Conservation (phyloP, 345 rosid genomes). For the Populus pruinosa region DNA sequence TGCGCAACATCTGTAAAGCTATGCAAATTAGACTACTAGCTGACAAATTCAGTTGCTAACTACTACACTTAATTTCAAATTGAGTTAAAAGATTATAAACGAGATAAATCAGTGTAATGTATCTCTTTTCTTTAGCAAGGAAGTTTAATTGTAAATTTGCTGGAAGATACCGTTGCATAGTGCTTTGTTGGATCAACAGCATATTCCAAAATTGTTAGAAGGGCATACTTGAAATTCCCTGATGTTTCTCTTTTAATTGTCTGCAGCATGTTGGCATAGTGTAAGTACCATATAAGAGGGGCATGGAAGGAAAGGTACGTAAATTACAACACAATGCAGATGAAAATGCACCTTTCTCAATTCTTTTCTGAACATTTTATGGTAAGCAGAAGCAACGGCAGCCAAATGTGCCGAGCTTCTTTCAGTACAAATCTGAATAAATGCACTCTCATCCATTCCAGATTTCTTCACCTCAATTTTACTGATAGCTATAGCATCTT, state of each 20-base stretch:
- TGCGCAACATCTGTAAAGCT: slow-evolving; percentile 40
- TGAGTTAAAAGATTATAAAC: neutral
- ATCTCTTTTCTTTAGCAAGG: too few relatives aligned
- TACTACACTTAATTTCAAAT: neutral
- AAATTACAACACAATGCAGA: neutral
- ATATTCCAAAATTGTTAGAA: slow-evolving; percentile 49
- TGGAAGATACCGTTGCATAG: slow-evolving; percentile 44
- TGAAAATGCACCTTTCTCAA: slow-evolving; percentile 41
- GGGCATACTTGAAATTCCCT: slow-evolving; percentile 47
- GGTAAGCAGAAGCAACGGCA: slow-evolving; percentile 41
- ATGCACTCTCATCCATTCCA: slow-evolving; percentile 31
- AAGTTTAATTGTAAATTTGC: neutral
- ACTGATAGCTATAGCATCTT: slow-evolving; percentile 47
- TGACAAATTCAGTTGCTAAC: neutral
- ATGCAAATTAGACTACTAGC: neutral
- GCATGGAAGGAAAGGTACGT: neutral
- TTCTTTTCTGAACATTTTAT: slow-evolving; percentile 33
- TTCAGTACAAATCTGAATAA: slow-evolving; percentile 53
- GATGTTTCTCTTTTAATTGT: slow-evolving; percentile 50
- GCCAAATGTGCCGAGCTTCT: slow-evolving; percentile 58
- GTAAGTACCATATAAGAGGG: neutral
- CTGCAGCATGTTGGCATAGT: slow-evolving; percentile 17
- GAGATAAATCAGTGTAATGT: neutral
- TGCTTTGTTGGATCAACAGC: slow-evolving; percentile 51
- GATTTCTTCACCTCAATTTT: slow-evolving; percentile 39